Evolutionary conservation across 352 stramenopile species (phyloP).

Genomic region (Thraustotheca clavata): DNA sequence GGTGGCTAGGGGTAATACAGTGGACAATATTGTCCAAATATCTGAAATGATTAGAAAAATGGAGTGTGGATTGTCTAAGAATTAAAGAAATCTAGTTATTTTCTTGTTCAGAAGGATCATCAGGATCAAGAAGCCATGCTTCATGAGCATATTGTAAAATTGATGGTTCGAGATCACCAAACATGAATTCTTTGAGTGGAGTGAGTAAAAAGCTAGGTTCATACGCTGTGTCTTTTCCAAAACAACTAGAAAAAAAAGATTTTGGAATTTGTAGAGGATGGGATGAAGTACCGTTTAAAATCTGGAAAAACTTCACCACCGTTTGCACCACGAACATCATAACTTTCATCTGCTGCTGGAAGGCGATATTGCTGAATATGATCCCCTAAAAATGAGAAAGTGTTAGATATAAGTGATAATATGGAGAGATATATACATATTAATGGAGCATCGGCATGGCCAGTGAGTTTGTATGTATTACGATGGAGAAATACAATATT

Average conservation of each 20-base stretch:
- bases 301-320: slow-evolving; percentile 56
- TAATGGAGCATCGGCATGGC: slow-evolving; percentile 1
- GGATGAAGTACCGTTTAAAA: slow-evolving; percentile 31
- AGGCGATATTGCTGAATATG: slow-evolving; percentile 17
- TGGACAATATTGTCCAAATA: too few relatives aligned
- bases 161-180: slow-evolving; percentile 47
- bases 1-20: too few relatives aligned
- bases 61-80: too few relatives aligned
- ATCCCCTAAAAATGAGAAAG: not conserved
- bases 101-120: too few relatives aligned
- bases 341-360: slow-evolving; percentile 22
- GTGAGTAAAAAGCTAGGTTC: slow-evolving; percentile 59
- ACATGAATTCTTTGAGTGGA: slow-evolving; percentile 50
- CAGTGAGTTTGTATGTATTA: slow-evolving; percentile 43
- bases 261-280: not conserved
- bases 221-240: slow-evolving; percentile 60
- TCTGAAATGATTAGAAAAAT: too few relatives aligned
- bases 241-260: slow-evolving; percentile 25
- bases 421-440: slow-evolving; percentile 6
- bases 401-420: not conserved
- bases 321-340: slow-evolving; percentile 51
- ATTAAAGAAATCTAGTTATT: too few relatives aligned
- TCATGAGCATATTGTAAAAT: slow-evolving; percentile 42
- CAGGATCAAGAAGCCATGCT: slow-evolving; percentile 17
- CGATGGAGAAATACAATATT: slow-evolving; percentile 49